Percentiles rank a stretch among this genome's conserved stretches.
Evolutionary conservation across 2,329 filamentous ascomycete species (phyloP).

Genomic region (Aspergillus sojae): DNA sequence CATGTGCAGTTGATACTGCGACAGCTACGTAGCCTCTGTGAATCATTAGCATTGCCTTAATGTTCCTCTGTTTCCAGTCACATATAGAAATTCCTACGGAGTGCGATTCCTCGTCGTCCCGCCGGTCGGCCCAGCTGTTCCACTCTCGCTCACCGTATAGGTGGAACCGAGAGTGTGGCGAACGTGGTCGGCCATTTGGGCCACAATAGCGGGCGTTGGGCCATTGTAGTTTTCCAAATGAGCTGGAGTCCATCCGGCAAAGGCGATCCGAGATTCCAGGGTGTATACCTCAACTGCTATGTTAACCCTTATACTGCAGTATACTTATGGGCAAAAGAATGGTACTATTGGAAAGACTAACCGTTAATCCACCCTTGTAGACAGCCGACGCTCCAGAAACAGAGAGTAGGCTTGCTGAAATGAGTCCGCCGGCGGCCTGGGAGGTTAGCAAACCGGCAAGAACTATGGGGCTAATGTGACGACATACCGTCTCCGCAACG

Average conservation of each 20-base stretch:
- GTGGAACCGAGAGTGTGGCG: slow-evolving; percentile 58
- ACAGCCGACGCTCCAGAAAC: slow-evolving; percentile 60
- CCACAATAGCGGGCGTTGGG: slow-evolving; percentile 61
- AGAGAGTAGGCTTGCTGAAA: slow-evolving; percentile 61
- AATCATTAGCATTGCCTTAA: slow-evolving; percentile 3
- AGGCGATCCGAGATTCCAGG: slow-evolving; percentile 59
- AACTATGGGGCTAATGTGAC: slow-evolving; percentile 3
- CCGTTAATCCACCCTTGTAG: slow-evolving; percentile 65
- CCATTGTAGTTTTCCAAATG: slow-evolving; percentile 58
- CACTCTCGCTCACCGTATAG: slow-evolving; percentile 62
- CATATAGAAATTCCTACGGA: slow-evolving; percentile 44
- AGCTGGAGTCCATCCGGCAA: slow-evolving; percentile 63
- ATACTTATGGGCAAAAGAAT: too few relatives aligned
- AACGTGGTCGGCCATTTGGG: slow-evolving; percentile 59
- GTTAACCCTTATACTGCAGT: background rate
- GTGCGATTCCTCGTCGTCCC: slow-evolving; percentile 59
- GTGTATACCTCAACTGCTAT: slow-evolving; percentile 55
- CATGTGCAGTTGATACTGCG: slow-evolving; percentile 59
- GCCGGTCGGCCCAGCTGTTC: slow-evolving; percentile 66
- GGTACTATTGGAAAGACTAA: slow-evolving; percentile 20
- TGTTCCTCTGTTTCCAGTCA: background rate
- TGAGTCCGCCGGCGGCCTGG: slow-evolving; percentile 64
- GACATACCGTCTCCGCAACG: slow-evolving; percentile 61
- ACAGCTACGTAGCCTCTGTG: slow-evolving; percentile 63
- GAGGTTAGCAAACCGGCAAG: slow-evolving; percentile 2